Evolutionary conservation across 345 rosid species (phyloP).

Genomic region (Arabis hirsuta): DNA sequence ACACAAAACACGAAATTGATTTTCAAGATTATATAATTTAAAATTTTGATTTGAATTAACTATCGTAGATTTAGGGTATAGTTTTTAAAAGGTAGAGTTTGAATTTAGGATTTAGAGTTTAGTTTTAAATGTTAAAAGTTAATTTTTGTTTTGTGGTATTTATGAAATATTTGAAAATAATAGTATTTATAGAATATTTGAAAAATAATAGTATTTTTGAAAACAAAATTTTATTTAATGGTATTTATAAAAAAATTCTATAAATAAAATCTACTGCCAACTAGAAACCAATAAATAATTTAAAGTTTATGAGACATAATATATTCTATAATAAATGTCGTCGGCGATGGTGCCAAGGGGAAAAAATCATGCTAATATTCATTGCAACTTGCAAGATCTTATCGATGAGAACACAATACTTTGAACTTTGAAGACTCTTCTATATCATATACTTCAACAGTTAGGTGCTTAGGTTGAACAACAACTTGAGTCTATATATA

Average conservation of each 20-base stretch:
- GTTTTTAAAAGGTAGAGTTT: no score
- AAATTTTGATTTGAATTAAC: no score
- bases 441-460: neutral
- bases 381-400: constrained; percentile 16
- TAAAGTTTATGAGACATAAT: neutral
- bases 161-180: no score
- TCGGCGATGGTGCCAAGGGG: constrained; percentile 21
- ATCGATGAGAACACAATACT: neutral
- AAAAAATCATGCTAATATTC: neutral
- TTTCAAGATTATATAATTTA: no score
- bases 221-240: no score
- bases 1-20: no score
- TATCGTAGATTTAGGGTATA: no score
- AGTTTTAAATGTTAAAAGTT: no score
- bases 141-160: no score
- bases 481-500: constrained; percentile 17
- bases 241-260: neutral
- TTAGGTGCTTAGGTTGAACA: neutral
- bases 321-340: constrained; percentile 9
- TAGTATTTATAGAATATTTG: no score
- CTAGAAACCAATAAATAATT: neutral
- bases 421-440: neutral
- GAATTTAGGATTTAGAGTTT: no score
- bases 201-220: no score
- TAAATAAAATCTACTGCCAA: constrained; percentile 3